Conservation (phyloP, 805 yeast genomes). For the Peterozyma xylosa region DNA sequence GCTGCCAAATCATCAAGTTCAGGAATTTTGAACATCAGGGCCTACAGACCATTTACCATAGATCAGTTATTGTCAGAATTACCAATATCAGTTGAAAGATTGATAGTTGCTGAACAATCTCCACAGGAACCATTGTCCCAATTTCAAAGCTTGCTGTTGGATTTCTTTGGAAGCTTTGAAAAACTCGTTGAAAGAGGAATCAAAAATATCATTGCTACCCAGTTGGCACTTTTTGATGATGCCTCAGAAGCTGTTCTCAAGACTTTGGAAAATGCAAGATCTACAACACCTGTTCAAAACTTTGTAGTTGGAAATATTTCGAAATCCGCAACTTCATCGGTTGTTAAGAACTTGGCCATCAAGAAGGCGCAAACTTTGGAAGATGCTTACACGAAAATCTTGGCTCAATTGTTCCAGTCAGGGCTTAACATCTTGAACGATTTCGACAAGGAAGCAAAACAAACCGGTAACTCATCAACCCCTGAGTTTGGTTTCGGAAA, state of each 20-base stretch:
- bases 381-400: conserved; percentile 68
- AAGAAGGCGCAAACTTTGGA: conserved; percentile 50
- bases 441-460: conserved; percentile 29
- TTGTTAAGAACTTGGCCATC: conserved; percentile 22
- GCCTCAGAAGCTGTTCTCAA: conserved; percentile 35
- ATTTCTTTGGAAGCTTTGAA: conserved; percentile 56
- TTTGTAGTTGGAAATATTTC: conserved; percentile 24
- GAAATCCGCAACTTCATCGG: conserved; percentile 8
- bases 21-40: conserved; percentile 49
- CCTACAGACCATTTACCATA: conserved; percentile 68
- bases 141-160: conserved; percentile 48
- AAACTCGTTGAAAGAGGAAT: conserved; percentile 37
- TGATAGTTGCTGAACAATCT: conserved; percentile 66
- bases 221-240: conserved; percentile 34
- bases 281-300: conserved; percentile 53
- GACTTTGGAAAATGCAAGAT: conserved; percentile 43
- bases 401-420: conserved; percentile 56
- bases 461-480: conserved; percentile 37
- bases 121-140: conserved; percentile 21
- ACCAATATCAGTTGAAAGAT: conserved; percentile 46
- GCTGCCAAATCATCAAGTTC: conserved; percentile 29
- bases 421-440: conserved; percentile 58
- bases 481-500: conserved; percentile 90
- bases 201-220: conserved; percentile 52
- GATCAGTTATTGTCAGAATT: conserved; percentile 38